Base-by-base conservation (phyloP, 306 rosid species). In the Cicer chorassanicum region DNA sequence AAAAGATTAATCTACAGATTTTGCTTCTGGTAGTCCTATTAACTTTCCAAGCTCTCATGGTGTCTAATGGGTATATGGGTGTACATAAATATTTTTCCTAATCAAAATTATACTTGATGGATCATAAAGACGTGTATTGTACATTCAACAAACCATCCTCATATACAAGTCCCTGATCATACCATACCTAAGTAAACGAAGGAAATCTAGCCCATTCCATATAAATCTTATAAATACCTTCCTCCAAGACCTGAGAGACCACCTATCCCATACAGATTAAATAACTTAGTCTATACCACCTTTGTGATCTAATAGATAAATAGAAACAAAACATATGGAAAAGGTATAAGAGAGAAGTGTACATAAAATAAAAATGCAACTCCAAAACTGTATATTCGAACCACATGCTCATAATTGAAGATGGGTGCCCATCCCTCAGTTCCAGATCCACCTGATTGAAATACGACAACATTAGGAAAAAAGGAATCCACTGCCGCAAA, bases 371-470 rank as follows among this genome's bases (percentile, higher is more conserved):
- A 87, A 78, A 45, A 87, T 63, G 84, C 82, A 82, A 85, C 83
- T 85, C 78, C 87, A 76, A 66, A 76, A 73, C 55, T 76, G 60
- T 49, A 76, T 81, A 78, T 76, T 84, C 81, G 77, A 80, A 79
- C 69, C 40, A 49, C 77, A 46, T 60, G 82, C 72, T 78, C 79
- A 34, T 70, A 63, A 62, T 55, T 51, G 77, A 78, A 78, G 77
- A 78, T 81, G 74, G 77, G 75, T 81, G 74, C 65, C 66, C 67
- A 70, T 84, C 81, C 77, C 45, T 63, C 72, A 77, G 65, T 61
- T 80, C 82, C 86, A 50, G 75, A 82, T 69, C 57, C 82, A 82
- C 89, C 92, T 88, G 60, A 65, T 77, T 71, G 10, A 80, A 78
- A 50, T 60, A 55, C 81, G 29, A 78, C 34, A 29, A 76, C 29